Conservation (phyloP, 495 filamentous ascomycete species). For the Penicillium fimorum region DNA sequence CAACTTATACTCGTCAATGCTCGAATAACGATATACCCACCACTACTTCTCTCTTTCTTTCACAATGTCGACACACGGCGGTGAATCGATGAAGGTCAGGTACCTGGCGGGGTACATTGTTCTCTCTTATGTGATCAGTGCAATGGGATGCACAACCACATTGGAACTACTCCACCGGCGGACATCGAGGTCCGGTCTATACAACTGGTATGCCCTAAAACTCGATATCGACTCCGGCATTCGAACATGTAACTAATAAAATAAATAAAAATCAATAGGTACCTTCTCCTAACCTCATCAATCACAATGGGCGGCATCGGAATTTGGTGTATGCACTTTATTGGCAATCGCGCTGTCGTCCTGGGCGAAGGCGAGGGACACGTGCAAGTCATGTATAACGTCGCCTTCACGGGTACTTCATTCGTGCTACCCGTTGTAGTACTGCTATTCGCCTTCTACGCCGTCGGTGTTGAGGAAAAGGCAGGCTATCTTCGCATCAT, state of each 20-base stretch:
- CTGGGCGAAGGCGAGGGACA: constrained; percentile 58
- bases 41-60: not conserved
- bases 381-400: constrained; percentile 71
- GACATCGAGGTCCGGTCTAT: constrained; percentile 62
- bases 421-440: constrained; percentile 79
- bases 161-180: constrained; percentile 78
- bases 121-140: constrained; percentile 75
- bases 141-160: constrained; percentile 72
- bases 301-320: constrained; percentile 78
- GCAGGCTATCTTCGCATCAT: constrained; percentile 57
- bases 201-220: constrained; percentile 60
- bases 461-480: constrained; percentile 55
- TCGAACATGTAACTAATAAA: not conserved
- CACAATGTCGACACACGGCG: constrained; percentile 25
- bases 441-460: constrained; percentile 67
- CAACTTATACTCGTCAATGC: not conserved
- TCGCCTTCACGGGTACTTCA: constrained; percentile 70
- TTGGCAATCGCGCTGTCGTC: constrained; percentile 77
- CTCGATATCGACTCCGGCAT: not conserved
- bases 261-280: constrained; percentile 43
- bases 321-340: constrained; percentile 86
- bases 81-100: constrained; percentile 25
- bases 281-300: constrained; percentile 67
- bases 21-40: not conserved
- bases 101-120: constrained; percentile 65